Evolutionary conservation across 2,329 filamentous ascomycete genomes (phyloP).

Genomic region (Colletotrichum sp.): DNA sequence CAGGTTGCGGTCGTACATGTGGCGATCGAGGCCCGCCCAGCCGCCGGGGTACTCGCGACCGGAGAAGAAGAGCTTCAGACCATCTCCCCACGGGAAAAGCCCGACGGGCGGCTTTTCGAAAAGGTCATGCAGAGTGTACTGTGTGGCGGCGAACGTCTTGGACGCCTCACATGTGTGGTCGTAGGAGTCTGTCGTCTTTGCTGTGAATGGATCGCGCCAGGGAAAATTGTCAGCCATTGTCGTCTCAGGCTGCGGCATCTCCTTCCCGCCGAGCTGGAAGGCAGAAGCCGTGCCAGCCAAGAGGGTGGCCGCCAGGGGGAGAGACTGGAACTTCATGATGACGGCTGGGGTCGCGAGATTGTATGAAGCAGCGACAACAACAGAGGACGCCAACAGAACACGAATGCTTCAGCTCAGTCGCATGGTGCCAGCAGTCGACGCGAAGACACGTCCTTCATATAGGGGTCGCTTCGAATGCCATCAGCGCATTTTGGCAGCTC

Average conservation of each 20-base stretch:
- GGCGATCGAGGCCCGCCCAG: slow-evolving; percentile 58
- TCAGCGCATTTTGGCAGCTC: neutral
- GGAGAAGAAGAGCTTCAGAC: slow-evolving; percentile 44
- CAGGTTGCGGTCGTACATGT: slow-evolving; percentile 52
- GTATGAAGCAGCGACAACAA: neutral
- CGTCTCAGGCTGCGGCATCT: slow-evolving; percentile 29
- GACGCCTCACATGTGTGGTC: slow-evolving; percentile 37
- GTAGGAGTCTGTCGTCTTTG: slow-evolving; percentile 30
- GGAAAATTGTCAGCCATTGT: slow-evolving; percentile 42
- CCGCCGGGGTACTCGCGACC: slow-evolving; percentile 52
- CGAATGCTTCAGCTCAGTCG: neutral
- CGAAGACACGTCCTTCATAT: neutral
- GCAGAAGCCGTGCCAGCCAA: slow-evolving; percentile 25
- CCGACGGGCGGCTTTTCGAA: slow-evolving; percentile 40
- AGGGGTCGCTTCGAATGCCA: neutral
- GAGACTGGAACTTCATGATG: neutral
- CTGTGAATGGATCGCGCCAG: slow-evolving; percentile 45
- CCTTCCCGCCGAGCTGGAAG: slow-evolving; percentile 30
- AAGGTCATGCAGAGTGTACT: slow-evolving; percentile 51
- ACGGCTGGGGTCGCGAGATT: neutral
- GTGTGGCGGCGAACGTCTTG: slow-evolving; percentile 39
- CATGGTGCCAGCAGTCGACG: neutral
- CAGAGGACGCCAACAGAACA: neutral
- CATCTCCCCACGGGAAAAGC: slow-evolving; percentile 41
- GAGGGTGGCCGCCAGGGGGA: neutral